Percentiles rank a stretch among this genome's conserved stretches.
Conservation (phyloP, 768 basidiomycete genomes). For the Rhodocollybia butyracea region DNA sequence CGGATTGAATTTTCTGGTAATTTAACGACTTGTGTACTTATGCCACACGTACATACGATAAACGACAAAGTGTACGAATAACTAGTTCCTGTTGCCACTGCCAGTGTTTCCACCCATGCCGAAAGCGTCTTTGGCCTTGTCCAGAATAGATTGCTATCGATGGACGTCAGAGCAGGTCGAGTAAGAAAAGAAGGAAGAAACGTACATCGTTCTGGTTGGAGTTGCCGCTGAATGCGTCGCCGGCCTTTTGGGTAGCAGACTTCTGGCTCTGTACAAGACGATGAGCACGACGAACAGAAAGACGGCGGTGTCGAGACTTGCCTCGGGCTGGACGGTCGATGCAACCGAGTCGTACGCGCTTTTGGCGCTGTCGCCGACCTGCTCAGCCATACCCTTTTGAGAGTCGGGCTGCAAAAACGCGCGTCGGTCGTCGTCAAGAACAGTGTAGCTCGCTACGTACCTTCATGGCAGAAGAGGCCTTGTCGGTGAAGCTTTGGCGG, state of each 20-base stretch:
- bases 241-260: conserved; percentile 43
- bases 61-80: neutral
- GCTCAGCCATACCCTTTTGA: conserved; percentile 53
- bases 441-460: conserved; percentile 19
- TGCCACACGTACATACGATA: too few species aligned
- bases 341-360: conserved; percentile 44
- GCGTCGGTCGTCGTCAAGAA: neutral
- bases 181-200: neutral
- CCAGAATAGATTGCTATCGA: conserved; percentile 36
- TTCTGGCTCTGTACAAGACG: conserved; percentile 44
- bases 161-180: neutral
- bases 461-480: conserved; percentile 48
- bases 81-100: conserved; percentile 18
- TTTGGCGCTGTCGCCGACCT: conserved; percentile 45
- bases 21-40: too few species aligned
- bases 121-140: conserved; percentile 52
- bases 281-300: conserved; percentile 5
- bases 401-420: conserved; percentile 46
- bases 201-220: conserved; percentile 42
- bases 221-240: conserved; percentile 46
- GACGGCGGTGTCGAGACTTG: conserved; percentile 7
- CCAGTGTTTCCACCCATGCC: conserved; percentile 30
- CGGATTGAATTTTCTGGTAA: neutral
- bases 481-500: conserved; percentile 61
- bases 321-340: conserved; percentile 49